Evolutionary conservation across 306 rosid genomes (phyloP).

Genomic region (Hippophae gyantsensis): DNA sequence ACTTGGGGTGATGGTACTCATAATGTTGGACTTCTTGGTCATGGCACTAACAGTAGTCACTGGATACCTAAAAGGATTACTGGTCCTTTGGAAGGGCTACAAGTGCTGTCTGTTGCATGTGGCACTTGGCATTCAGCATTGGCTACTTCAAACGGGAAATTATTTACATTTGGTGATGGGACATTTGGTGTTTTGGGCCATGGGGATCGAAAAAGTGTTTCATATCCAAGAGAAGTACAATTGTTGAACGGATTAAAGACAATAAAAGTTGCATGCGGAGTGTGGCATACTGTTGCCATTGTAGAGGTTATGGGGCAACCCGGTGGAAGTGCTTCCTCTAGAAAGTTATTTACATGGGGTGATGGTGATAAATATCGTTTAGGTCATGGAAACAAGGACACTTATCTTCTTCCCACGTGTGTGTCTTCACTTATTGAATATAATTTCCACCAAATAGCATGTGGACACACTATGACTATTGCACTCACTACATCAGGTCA

Average conservation of each 20-base stretch:
- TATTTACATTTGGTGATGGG: conserved; percentile 94
- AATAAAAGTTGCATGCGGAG: conserved; percentile 79
- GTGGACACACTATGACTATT: conserved; percentile 74
- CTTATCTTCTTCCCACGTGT: conserved; percentile 73
- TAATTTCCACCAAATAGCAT: conserved; percentile 73
- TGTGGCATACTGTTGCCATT: conserved; percentile 97
- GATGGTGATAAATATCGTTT: conserved; percentile 86
- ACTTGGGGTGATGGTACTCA: conserved; percentile 91
- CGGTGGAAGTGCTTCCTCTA: conserved; percentile 38
- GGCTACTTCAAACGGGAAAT: conserved; percentile 61
- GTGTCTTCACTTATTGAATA: conserved; percentile 77
- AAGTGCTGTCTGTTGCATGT: conserved; percentile 78
- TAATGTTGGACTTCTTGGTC: conserved; percentile 81
- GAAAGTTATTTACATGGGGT: conserved; percentile 88
- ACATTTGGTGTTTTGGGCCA: conserved; percentile 87
- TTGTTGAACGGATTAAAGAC: conserved; percentile 59
- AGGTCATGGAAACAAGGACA: conserved; percentile 79
- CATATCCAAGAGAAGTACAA: conserved; percentile 75
- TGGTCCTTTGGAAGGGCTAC: conserved; percentile 73
- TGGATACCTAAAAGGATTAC: conserved; percentile 67
- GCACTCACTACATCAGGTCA: conserved; percentile 90
- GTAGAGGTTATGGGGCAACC: conserved; percentile 56
- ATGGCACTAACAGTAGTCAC: conserved; percentile 71
- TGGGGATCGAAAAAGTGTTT: conserved; percentile 57
- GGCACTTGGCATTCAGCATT: conserved; percentile 94